Base-by-base conservation (phyloP, 2,329 filamentous ascomycete genomes). In the Thielaviopsis euricoi region DNA sequence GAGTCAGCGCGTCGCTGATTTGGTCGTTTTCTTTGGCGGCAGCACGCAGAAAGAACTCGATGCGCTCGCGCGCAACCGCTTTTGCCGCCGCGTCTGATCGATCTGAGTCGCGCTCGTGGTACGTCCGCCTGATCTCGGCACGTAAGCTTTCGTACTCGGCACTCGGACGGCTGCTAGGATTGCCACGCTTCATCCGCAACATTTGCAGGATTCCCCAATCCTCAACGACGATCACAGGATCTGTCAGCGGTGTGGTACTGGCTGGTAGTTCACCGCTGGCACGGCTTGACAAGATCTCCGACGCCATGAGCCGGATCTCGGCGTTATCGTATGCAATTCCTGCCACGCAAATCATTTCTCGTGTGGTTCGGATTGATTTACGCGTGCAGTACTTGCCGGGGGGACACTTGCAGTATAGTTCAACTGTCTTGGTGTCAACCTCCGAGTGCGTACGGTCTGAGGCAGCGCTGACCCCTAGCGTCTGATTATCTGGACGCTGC, bases 81-180 rank as follows among this genome's bases (percentile, higher is more conserved):
- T 62, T 43, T 1, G 53, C 61, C 23, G 23, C 66, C 56, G 57
- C 61, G 21, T 48, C 65, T 23, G 62, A 62, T 46, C 22, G 65
- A 62, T 61, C 56, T 1, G 43, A 48, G 21, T 73, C 70, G 1
- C 72, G 71, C 19, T 69, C 66, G 3, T 64, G 62, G 52, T 74
- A 72, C 4, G 63, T 63, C 3, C 67, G 67, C 2, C 67, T 62
- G 17, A 72, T 67, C 21, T 70, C 64, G 10, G 71, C 64, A 0
- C 63, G 64, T 0, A 71, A 53, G 0, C 63, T 33, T 0, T 61
- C 62, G 49, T 68, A 69, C 0, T 63, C 53, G 1, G 64, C 53
- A 0, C 62, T 49, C n/a, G 63, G 61, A 7, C 62, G 63, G 0
- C 59, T 48, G 6, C 57, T 55, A 0, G 10, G 21, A 7, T 65